Evolutionary conservation across 164 flowering plant species (phyloP).

Genomic region (Cinnamomum micranthum): DNA sequence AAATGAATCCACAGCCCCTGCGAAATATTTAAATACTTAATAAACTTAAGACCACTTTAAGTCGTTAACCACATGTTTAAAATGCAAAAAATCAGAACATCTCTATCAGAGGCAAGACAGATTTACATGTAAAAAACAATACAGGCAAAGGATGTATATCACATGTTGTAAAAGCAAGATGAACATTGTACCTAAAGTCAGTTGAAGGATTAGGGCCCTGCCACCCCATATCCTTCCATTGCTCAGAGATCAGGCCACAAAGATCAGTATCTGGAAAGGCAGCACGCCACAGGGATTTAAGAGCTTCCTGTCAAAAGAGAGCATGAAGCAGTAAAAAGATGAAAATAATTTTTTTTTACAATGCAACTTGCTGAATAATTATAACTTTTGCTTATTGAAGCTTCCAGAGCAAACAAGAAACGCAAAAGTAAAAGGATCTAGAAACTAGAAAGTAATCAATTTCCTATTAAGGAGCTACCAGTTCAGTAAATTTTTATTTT

Average conservation of each 20-base stretch:
- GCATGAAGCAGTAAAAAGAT: background rate
- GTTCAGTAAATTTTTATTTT: too few species aligned
- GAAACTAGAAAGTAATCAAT: background rate
- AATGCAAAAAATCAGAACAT: background rate
- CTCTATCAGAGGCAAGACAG: background rate
- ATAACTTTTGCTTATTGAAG: too few species aligned
- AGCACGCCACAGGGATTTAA: constrained; percentile 64
- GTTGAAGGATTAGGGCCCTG: constrained; percentile 98
- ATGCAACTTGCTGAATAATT: too few species aligned
- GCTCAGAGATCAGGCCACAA: constrained; percentile 77
- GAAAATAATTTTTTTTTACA: too few species aligned
- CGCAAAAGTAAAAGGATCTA: background rate
- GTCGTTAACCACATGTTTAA: background rate
- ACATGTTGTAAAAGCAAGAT: too few species aligned
- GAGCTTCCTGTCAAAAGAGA: constrained; percentile 58
- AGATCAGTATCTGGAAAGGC: constrained; percentile 74
- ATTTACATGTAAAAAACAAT: background rate
- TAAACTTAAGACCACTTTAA: background rate
- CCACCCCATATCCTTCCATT: constrained; percentile 99
- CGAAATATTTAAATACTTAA: background rate
- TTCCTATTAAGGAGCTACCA: too few species aligned
- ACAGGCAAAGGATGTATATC: background rate
- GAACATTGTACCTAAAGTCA: constrained; percentile 70
- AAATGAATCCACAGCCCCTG: constrained; percentile 94
- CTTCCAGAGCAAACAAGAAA: too few species aligned